A percentile compares a stretch with the other conserved stretches of the same genome.
Evolutionary conservation across 2,329 filamentous ascomycete species (phyloP).

Genomic region (Beauveria pseudobassiana): DNA sequence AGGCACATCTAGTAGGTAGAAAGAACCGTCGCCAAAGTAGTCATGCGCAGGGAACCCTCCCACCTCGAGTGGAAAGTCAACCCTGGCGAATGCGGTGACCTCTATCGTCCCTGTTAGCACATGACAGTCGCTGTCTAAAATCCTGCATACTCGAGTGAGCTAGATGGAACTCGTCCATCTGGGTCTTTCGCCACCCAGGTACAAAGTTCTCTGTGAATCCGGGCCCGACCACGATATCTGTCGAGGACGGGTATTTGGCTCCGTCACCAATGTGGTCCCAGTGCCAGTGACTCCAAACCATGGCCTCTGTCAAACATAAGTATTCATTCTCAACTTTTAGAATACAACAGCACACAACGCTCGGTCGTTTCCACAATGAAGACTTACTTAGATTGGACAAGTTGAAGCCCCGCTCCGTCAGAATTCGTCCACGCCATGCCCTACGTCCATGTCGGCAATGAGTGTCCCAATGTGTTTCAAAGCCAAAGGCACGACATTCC

Average conservation of each 20-base stretch:
- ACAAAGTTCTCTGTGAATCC: slow-evolving; percentile 39
- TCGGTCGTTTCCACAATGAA: no score
- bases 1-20: slow-evolving; percentile 34
- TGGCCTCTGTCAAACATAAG: background rate
- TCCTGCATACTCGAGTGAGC: slow-evolving; percentile 23
- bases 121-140: background rate
- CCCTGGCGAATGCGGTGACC: slow-evolving; percentile 22
- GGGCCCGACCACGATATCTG: slow-evolving; percentile 43
- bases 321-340: fast-evolving
- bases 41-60: slow-evolving; percentile 31
- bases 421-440: slow-evolving; percentile 15
- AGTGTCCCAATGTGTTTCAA: slow-evolving; percentile 6
- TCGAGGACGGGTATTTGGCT: slow-evolving; percentile 35
- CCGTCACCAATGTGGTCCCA: slow-evolving; percentile 47
- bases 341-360: background rate
- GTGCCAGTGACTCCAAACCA: slow-evolving; percentile 35
- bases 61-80: slow-evolving; percentile 24
- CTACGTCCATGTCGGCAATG: slow-evolving; percentile 11
- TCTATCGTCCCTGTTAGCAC: slow-evolving; percentile 3
- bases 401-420: slow-evolving; percentile 10
- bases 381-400: slow-evolving; percentile 10
- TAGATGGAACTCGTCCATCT: slow-evolving; percentile 26
- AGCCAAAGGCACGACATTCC: slow-evolving; percentile 9
- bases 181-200: slow-evolving; percentile 36
- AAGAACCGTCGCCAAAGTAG: slow-evolving; percentile 34